These are phyloP conservation scores for Leucocoprinus leucothites DNA, from an alignment of 768 basidiomycete species.

Conservation along the genomic window DNA sequence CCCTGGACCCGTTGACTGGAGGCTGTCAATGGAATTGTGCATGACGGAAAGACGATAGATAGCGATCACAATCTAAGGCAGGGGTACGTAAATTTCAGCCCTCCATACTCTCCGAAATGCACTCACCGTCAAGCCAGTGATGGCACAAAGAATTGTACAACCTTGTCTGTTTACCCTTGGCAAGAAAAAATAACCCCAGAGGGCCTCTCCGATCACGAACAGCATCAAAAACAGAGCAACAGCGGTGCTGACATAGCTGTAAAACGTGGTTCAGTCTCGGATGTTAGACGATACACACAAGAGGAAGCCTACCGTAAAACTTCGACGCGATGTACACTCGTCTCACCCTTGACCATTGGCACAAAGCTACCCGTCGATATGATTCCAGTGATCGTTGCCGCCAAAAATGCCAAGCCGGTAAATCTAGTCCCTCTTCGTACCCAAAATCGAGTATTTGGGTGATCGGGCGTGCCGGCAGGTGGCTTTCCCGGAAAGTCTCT, in stretches of 20 bases:
- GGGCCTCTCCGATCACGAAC: slow-evolving; percentile 1
- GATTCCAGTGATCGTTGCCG: slow-evolving; percentile 26
- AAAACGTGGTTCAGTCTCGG: neutral
- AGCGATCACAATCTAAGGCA: slow-evolving; percentile 26
- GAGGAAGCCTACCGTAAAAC: slow-evolving; percentile 18
- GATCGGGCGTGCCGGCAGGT: slow-evolving; percentile 29
- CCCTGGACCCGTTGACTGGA: slow-evolving; percentile 27
- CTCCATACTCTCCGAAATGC: neutral
- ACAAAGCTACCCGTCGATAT: slow-evolving; percentile 24
- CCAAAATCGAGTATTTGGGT: slow-evolving; percentile 23
- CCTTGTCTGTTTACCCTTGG: slow-evolving; percentile 17
- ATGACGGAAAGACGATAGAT: slow-evolving; percentile 41
- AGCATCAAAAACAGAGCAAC: slow-evolving; percentile 14
- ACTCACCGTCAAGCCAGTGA: slow-evolving; percentile 31
- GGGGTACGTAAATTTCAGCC: neutral
- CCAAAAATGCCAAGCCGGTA: slow-evolving; percentile 25
- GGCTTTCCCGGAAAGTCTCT: slow-evolving; percentile 21
- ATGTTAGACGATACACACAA: neutral
- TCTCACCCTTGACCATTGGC: slow-evolving; percentile 16
- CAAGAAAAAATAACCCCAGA: slow-evolving; percentile 3
- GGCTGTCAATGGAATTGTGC: slow-evolving; percentile 28
- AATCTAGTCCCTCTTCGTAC: slow-evolving; percentile 27
- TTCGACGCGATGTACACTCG: slow-evolving; percentile 18
- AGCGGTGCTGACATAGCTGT: slow-evolving; percentile 20
- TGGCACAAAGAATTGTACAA: slow-evolving; percentile 16